Evolutionary conservation across 306 rosid genomes (phyloP), one percentile per base, ranked within the genome.

Genomic region (Medicago ruthenica): DNA sequence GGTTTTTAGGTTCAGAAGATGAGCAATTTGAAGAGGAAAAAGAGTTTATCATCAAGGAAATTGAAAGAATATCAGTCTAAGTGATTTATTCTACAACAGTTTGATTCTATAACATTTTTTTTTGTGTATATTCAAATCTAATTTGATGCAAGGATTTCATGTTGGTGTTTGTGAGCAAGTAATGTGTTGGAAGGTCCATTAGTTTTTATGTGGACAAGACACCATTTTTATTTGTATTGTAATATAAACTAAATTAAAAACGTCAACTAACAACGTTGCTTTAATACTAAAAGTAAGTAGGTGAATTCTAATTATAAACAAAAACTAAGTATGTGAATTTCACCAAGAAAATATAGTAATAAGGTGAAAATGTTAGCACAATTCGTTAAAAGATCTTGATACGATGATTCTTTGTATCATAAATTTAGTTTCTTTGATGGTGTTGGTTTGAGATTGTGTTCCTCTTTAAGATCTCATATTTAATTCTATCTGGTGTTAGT

Each of bases 21-120:
- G 97, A 95, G 50, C 97, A 95, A 83, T 92, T 92, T 74, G 97
- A 95, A 55, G 97, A 95, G 83, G 99, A 92, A 80, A 95, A 95
- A 65, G 97, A 92, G 81, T 82, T 87, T 71, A 92, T 95, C 86
- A 90, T 92, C 54, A 85, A 63, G 75, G 99, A 95, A 89, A 90
- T 95, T 13, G 86, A 68, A 70, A 76, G 87, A 88, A 37, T 89
- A 61, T 60, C 89, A 0, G 73, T 57, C 83, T 84, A 79, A 78
- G 66, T 50, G 73, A 65, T 27, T 40, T 76, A 39, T 65, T 70
- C 63, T 55, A 55, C 73, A 54, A 13, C 67, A 18, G 40, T 65
- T 80, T 79, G 83, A 77, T 58, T 71, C 42, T 80, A 76, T 68
- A 65, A 63, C 63, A 39, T 70, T 54, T 5, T 48, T 50, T 67